Conservation (phyloP, 2,329 filamentous ascomycete genomes). For the Stemphylium beticola region DNA sequence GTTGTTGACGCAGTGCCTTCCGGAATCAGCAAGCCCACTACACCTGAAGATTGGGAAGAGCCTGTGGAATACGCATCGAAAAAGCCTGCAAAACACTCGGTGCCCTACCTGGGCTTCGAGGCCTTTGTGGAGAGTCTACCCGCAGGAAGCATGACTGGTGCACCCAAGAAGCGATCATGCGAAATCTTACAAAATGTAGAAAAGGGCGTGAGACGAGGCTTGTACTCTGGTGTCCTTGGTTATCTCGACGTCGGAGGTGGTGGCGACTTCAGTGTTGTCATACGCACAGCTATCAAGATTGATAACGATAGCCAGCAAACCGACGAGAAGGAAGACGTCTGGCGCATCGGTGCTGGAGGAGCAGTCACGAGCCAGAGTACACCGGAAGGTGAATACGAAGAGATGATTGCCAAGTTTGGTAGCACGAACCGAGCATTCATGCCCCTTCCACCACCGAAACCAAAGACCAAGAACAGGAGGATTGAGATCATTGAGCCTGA, state of each 20-base stretch:
- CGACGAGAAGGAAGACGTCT: slow-evolving; percentile 59
- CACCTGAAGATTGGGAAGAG: slow-evolving; percentile 42
- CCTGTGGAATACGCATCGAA: slow-evolving; percentile 29
- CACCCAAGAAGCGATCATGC: slow-evolving; percentile 91
- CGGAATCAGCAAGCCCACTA: slow-evolving; percentile 31
- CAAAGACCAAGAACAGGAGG: slow-evolving; percentile 14
- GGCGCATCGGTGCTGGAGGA: slow-evolving; percentile 88
- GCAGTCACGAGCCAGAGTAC: slow-evolving; percentile 87
- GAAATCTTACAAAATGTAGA: slow-evolving; percentile 79
- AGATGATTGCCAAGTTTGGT: slow-evolving; percentile 69
- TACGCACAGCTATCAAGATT: slow-evolving; percentile 74
- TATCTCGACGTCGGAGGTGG: slow-evolving; percentile 86
- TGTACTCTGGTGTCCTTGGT: slow-evolving; percentile 89
- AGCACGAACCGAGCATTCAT: slow-evolving; percentile 42
- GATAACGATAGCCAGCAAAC: slow-evolving; percentile 16
- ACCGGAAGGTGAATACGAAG: slow-evolving; percentile 80
- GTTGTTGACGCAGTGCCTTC: slow-evolving; percentile 71
- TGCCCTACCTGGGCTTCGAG: slow-evolving; percentile 67
- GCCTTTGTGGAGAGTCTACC: slow-evolving; percentile 80
- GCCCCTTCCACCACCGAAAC: slow-evolving; percentile 19
- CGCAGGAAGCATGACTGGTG: slow-evolving; percentile 95
- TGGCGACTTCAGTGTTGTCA: slow-evolving; percentile 91
- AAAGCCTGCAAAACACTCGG: slow-evolving; percentile 10
- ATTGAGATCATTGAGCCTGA: slow-evolving; percentile 27
- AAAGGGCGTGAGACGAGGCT: slow-evolving; percentile 65